Percentiles rank a stretch among this genome's conserved stretches.
Evolutionary conservation across 257 asterid genomes (phyloP).

Genomic region (Solanum verrucosum): DNA sequence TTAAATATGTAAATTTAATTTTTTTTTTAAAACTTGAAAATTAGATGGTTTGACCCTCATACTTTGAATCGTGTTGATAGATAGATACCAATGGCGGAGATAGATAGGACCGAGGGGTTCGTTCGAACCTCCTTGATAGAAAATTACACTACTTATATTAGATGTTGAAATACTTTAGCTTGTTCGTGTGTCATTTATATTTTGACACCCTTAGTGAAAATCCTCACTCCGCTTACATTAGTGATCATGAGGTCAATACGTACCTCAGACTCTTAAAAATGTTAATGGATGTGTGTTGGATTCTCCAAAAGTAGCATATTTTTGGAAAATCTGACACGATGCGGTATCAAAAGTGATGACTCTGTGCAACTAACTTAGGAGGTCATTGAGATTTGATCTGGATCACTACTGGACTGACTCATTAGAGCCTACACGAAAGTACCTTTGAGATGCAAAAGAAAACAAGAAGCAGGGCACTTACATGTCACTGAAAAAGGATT

Average conservation of each 20-base stretch:
- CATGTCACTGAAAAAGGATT: slow-evolving; percentile 42
- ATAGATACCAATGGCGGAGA: neutral
- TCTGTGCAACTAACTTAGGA: neutral
- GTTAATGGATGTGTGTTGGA: neutral
- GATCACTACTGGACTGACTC: neutral
- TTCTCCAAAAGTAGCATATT: neutral
- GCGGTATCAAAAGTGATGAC: neutral
- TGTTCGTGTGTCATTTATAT: neutral
- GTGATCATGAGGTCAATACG: neutral
- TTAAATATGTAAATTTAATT: neutral
- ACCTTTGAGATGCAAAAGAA: neutral
- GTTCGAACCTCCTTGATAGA: neutral
- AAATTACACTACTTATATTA: neutral
- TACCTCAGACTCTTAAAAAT: neutral
- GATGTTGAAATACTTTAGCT: neutral
- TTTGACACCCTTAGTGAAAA: neutral
- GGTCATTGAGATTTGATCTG: neutral
- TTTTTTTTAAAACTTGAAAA: neutral
- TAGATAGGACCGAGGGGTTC: neutral
- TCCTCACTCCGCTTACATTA: neutral
- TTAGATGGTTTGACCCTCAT: neutral
- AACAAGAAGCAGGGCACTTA: slow-evolving; percentile 11
- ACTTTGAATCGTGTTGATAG: neutral
- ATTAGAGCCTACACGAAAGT: too few relatives aligned
- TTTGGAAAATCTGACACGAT: neutral